A percentile compares a stretch with the other conserved stretches of the same genome.
These are phyloP conservation scores for Saitoella complicata DNA, from an alignment of 805 yeast genomes.

Conservation along the genomic window DNA sequence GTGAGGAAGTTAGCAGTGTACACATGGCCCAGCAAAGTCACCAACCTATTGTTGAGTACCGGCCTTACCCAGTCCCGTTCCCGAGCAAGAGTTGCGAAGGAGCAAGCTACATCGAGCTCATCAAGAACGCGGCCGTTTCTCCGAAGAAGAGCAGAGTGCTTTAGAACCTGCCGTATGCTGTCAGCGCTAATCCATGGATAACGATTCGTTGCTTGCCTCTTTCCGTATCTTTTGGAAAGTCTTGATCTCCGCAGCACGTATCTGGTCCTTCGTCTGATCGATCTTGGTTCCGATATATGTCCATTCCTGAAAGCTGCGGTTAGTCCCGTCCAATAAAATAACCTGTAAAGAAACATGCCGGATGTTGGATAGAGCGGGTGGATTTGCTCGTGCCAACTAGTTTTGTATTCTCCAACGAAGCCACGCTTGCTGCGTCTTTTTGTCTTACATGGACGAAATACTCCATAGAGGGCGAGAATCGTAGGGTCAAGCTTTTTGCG, in stretches of 20 bases:
- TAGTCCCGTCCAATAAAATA: no score
- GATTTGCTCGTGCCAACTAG: no score
- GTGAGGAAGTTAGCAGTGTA: conserved; percentile 13
- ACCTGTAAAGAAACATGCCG: no score
- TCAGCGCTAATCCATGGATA: not conserved
- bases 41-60: conserved; percentile 30
- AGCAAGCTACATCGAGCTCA: conserved; percentile 50
- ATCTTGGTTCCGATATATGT: conserved; percentile 33
- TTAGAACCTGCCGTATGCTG: not conserved
- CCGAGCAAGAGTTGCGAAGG: conserved; percentile 56
- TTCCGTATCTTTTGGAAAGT: conserved; percentile 28
- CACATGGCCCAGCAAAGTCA: conserved; percentile 17
- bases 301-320: conserved; percentile 23
- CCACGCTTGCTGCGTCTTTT: no score
- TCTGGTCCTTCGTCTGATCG: conserved; percentile 30
- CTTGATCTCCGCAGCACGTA: conserved; percentile 37
- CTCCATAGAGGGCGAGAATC: no score
- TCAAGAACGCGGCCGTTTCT: conserved; percentile 38
- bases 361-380: no score
- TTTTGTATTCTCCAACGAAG: no score
- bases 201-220: not conserved
- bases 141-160: conserved; percentile 24
- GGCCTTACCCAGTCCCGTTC: conserved; percentile 61
- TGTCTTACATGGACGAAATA: no score
- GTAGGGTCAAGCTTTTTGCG: no score